Base-by-base conservation (phyloP, 495 filamentous ascomycete genomes). In the Aspergillus egyptiacus region DNA sequence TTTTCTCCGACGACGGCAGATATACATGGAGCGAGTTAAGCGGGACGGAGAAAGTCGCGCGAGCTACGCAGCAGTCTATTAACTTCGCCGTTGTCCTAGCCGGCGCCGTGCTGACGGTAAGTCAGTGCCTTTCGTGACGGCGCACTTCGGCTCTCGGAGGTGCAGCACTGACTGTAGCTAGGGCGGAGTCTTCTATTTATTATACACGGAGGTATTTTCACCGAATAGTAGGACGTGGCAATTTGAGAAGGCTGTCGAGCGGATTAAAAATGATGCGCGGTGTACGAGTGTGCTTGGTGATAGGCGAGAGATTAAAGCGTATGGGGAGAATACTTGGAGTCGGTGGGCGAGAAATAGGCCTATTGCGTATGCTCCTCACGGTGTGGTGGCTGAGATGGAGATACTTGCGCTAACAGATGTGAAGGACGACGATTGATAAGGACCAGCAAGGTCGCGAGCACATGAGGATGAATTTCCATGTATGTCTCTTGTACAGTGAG, bases 1-100 rank as follows among this genome's bases (percentile, higher is more conserved):
- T 91, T 1, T 75, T 85, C 55, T 91, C 86, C 53, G 89, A 95
- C 53, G 80, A 88, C 64, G 87, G 89, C 10, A 74, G 81, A 58
- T 82, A 91, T 9, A 77, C 79, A 32, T 97, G 93, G 93, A 67
- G 71, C 0, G 75, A 91, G 22, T 76, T 98, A 25, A 86, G 80
- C 10, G 63, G 68, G 0, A 61, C 71, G 39, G 91, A 96, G 65
- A 97, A 96, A 62, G 82, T 82, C 6, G 83, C 83, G 41, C 81
- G 94, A 33, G 86, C 91, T 19, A 88, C 89, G 9, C 91, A 95
- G 63, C 93, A 96, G 56, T 82, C 85, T 10, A 83, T 93, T 66
- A 97, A 95, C 71, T 80, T 95, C 24, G 73, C 82, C 47, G 65
- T 95, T 30, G 79, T 97, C 2, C 43, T 91, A 6, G 71, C 83